phyloP scores from a whole-genome alignment of 2,329 filamentous ascomycete species.

The Claviceps cyperi region DNA sequence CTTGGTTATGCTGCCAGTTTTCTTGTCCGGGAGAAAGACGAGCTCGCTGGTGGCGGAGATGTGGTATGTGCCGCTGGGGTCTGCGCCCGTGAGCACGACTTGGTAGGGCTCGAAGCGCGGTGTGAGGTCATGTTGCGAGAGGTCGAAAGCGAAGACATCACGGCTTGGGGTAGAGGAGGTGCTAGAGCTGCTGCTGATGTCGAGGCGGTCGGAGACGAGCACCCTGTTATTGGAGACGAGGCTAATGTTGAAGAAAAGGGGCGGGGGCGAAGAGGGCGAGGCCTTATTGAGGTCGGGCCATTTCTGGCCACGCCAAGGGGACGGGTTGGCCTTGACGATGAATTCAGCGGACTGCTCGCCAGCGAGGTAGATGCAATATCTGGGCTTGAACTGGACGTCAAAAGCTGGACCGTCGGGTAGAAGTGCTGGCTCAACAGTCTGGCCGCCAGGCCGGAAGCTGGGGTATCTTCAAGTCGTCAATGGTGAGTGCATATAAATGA shows the following conservation, averaged over 20 bases:
- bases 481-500: not conserved
- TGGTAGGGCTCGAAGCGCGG: slow-evolving; percentile 24
- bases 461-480: slow-evolving; percentile 14
- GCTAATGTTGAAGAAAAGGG: slow-evolving; percentile 24
- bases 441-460: slow-evolving; percentile 30
- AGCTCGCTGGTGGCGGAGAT: slow-evolving; percentile 24
- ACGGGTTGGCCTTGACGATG: slow-evolving; percentile 28
- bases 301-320: slow-evolving; percentile 23
- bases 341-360: slow-evolving; percentile 26
- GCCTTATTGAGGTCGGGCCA: slow-evolving; percentile 17
- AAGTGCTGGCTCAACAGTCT: slow-evolving; percentile 22
- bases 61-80: slow-evolving; percentile 15
- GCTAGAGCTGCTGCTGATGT: slow-evolving; percentile 13
- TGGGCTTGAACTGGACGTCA: slow-evolving; percentile 28
- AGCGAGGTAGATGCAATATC: slow-evolving; percentile 31
- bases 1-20: slow-evolving; percentile 27
- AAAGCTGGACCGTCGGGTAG: slow-evolving; percentile 20
- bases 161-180: slow-evolving; percentile 12
- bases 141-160: slow-evolving; percentile 21
- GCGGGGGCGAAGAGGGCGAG: slow-evolving; percentile 7
- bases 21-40: slow-evolving; percentile 28
- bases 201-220: slow-evolving; percentile 20
- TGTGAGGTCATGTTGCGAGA: slow-evolving; percentile 15
- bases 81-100: slow-evolving; percentile 23
- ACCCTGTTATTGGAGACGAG: slow-evolving; percentile 14